Percentiles rank a stretch among this genome's conserved stretches.
Evolutionary conservation across 768 basidiomycete genomes (phyloP).

Genomic region (Hemileccinum rubropunctum): DNA sequence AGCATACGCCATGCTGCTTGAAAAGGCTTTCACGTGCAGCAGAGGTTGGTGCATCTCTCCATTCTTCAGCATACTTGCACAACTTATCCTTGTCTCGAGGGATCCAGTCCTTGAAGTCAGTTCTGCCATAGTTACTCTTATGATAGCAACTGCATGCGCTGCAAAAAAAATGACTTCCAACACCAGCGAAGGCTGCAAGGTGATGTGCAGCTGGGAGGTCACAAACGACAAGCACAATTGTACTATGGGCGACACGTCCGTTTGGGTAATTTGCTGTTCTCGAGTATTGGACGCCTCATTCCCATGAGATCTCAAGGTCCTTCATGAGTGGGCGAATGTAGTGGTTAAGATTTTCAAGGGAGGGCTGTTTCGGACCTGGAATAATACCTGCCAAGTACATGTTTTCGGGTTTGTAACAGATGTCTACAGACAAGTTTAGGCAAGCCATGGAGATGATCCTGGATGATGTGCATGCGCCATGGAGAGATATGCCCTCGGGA

Average conservation of each 20-base stretch:
- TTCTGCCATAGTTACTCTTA: background rate
- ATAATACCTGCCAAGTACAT: constrained; percentile 38
- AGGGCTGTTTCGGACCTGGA: constrained; percentile 37
- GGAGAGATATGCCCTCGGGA: constrained; percentile 23
- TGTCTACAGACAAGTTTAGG: constrained; percentile 34
- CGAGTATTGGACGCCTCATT: constrained; percentile 26
- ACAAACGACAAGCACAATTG: constrained; percentile 29
- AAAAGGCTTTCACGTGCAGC: constrained; percentile 1
- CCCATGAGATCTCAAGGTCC: constrained; percentile 31
- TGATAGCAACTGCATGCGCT: constrained; percentile 28
- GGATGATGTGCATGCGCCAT: constrained; percentile 26
- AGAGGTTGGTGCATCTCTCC: constrained; percentile 4
- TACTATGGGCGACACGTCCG: constrained; percentile 23
- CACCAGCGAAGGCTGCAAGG: constrained; percentile 15
- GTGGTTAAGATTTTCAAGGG: constrained; percentile 32
- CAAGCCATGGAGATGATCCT: constrained; percentile 16
- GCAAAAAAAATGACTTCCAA: constrained; percentile 29
- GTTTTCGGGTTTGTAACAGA: constrained; percentile 36
- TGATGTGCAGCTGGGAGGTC: constrained; percentile 37
- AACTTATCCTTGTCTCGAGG: constrained; percentile 5
- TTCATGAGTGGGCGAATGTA: constrained; percentile 35
- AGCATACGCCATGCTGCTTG: background rate
- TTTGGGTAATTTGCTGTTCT: constrained; percentile 11
- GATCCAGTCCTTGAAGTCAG: constrained; percentile 17
- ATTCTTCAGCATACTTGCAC: constrained; percentile 10